Base-by-base conservation (phyloP, 2,329 filamentous ascomycete species). In the Botryosphaeria dothidea region DNA sequence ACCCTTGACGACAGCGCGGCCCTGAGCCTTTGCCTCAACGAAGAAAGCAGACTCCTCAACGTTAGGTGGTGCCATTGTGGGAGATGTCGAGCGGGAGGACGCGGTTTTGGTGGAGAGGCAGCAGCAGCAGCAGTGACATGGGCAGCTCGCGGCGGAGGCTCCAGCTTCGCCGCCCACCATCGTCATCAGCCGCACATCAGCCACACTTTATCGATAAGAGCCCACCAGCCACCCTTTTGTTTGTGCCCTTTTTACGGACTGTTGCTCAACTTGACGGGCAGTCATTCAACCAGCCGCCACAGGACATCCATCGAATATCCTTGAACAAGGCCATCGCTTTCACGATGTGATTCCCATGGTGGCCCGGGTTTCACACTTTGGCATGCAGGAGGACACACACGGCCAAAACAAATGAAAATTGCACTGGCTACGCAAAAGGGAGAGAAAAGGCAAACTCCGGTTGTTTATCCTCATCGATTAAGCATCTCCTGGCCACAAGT, bases 31-130 rank as follows among this genome's bases (percentile, higher is more conserved):
- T 61, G 71, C 68, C 62, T 73, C 70, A 61, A 71, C 71, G 58
- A 78, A 78, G 68, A 75, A 77, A 7, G 69, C 68, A 51, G 75
- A 77, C 43, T 78, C 72, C 68, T 77, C 77, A 49, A 73, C 64
- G 66, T 68, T 75, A 1, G 68, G 67, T 36, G 68, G 67, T 43
- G 73, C 72, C 75, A 77, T 78, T 29, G 49, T 21, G n/a, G n/a
- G 34, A 27, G 36, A 17, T 41, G 36, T 23, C 8, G 19, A 25
- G 23, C 17, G 48, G 29, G 36, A n/a, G 23, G 34, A 29, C 27
- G 60, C 17, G 46, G 8, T 19, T 23, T 25, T 56, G 61, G 36
- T 54, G 45, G 48, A 54, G 36, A 36, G 41, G 61, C 61, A 58
- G 54, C 54, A 58, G 38, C 49, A 34, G 49, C 49, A 25, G 46